These are phyloP conservation scores for Magnaporthiopsis rhizophila DNA, from an alignment of 2,329 filamentous ascomycete species.

Conservation along the genomic window DNA sequence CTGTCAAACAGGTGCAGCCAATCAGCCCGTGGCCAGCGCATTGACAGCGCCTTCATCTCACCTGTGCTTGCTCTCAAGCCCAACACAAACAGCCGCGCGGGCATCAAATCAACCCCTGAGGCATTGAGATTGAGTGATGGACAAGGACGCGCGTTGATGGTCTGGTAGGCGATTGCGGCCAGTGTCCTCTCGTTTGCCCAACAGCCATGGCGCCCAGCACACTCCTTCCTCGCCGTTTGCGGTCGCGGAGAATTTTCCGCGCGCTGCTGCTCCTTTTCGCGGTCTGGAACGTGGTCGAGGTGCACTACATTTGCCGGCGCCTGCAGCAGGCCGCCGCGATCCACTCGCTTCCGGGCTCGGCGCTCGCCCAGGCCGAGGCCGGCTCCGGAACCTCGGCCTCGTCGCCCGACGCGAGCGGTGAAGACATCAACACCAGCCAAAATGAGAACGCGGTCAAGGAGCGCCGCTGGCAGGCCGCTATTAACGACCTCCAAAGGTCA, in stretches of 20 bases:
- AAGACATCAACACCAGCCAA: not conserved
- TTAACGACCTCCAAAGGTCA: conserved; percentile 1
- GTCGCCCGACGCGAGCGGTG: not conserved
- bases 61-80: not conserved
- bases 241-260: conserved; percentile 2
- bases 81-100: not conserved
- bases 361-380: not conserved
- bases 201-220: conserved; percentile 3
- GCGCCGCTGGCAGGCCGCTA: conserved; percentile 2
- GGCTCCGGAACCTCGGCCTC: not conserved
- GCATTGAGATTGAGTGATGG: not conserved
- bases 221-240: conserved; percentile 3
- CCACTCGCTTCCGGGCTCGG: not conserved
- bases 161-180: not conserved
- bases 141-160: not conserved
- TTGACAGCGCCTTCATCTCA: not conserved
- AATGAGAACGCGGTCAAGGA: not conserved
- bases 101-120: not conserved
- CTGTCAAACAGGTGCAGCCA: not conserved
- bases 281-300: conserved; percentile 6
- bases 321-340: conserved; percentile 3
- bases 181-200: not conserved
- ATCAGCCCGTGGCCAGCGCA: not conserved
- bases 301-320: conserved; percentile 5
- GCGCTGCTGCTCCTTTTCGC: conserved; percentile 1